Percentiles rank a stretch among this genome's conserved stretches.
These are phyloP conservation scores for Chaetoceros tenuissimus DNA, from an alignment of 108 stramenopile genomes.

Conservation along the genomic window DNA sequence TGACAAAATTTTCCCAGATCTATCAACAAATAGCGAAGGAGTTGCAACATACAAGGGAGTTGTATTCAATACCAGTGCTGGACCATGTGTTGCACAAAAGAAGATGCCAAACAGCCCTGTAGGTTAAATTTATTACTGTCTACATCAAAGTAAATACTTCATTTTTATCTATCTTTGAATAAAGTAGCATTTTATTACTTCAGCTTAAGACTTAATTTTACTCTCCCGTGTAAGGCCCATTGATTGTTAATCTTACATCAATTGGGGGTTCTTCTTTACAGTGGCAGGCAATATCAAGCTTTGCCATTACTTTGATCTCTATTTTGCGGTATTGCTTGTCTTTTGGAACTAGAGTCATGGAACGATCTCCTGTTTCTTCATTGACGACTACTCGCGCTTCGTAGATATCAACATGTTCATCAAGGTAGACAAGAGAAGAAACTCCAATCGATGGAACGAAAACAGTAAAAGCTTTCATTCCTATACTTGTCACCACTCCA, in stretches of 20 bases:
- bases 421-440: conserved; percentile 47
- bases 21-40: conserved; percentile 37
- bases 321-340: conserved; percentile 13
- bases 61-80: conserved; percentile 31
- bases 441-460: conserved; percentile 71
- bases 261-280: conserved; percentile 70
- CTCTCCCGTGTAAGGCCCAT: conserved; percentile 83
- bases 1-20: conserved; percentile 60
- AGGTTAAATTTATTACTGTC: conserved; percentile 13
- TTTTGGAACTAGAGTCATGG: conserved; percentile 9
- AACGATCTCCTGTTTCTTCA: conserved; percentile 20
- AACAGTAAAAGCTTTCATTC: conserved; percentile 74
- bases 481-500: conserved; percentile 72
- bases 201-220: too few relatives aligned
- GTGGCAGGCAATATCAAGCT: conserved; percentile 47
- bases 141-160: too few relatives aligned
- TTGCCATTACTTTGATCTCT: conserved; percentile 58
- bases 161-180: neutral
- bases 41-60: conserved; percentile 49
- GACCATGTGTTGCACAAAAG: conserved; percentile 19
- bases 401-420: conserved; percentile 59
- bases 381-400: conserved; percentile 37
- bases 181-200: neutral
- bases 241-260: conserved; percentile 63
- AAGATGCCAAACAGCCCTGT: conserved; percentile 15